Conservation (phyloP, 139 green algal genomes). For the Haematococcus lacustris region DNA sequence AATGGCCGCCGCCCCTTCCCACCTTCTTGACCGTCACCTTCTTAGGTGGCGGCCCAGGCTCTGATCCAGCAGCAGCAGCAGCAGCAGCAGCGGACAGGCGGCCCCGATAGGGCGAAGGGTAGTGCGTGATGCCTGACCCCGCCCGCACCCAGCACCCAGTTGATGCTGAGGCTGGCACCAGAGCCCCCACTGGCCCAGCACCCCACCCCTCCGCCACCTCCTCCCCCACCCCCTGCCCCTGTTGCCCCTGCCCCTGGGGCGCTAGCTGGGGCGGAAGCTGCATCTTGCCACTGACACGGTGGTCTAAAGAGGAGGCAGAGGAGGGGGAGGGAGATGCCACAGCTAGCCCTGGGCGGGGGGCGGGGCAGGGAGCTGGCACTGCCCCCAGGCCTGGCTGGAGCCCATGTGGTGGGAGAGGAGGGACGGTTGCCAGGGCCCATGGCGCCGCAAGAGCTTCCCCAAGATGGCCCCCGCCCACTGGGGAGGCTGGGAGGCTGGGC, state of each 20-base stretch:
- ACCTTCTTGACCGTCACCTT: background rate
- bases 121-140: constrained; percentile 28
- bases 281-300: too few species aligned
- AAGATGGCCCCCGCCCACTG: too few species aligned
- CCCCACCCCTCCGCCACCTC: background rate
- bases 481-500: too few species aligned
- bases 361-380: too few species aligned
- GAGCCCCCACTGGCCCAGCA: background rate
- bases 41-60: background rate
- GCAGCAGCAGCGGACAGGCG: too few species aligned
- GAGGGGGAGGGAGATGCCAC: too few species aligned
- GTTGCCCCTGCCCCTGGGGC: background rate
- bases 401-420: background rate
- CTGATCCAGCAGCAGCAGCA: too few species aligned
- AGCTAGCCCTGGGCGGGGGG: too few species aligned
- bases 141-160: constrained; percentile 14
- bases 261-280: background rate
- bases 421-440: too few species aligned
- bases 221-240: background rate
- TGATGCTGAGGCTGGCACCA: background rate
- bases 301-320: too few species aligned
- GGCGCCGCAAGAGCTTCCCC: too few species aligned
- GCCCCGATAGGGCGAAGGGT: constrained; percentile 36
- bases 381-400: background rate
- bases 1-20: background rate